Conservation (phyloP, 2,329 filamentous ascomycete species). For the Akanthomyces uredinophilus region DNA sequence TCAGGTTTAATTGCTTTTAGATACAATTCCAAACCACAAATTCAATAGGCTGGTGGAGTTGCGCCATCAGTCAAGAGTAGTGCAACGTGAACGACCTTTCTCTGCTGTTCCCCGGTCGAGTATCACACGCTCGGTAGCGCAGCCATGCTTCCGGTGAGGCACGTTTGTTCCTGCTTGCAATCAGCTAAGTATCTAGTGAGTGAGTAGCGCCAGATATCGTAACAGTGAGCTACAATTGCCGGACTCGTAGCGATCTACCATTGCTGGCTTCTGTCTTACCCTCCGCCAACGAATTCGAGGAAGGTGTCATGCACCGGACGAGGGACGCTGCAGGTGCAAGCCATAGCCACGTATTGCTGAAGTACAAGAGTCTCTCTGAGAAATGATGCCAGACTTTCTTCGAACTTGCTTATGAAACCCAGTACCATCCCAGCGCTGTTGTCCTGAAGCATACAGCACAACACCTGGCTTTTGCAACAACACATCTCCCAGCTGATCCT, state of each 20-base stretch:
- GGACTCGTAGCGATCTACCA: background rate
- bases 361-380: background rate
- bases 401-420: background rate
- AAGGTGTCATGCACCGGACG: background rate
- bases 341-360: background rate
- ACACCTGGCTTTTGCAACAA: background rate
- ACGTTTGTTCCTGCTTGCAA: slow-evolving; percentile 2
- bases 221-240: background rate
- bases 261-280: background rate
- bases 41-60: too few relatives aligned
- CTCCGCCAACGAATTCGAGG: background rate
- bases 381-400: background rate
- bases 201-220: background rate
- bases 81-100: background rate
- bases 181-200: background rate
- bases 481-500: background rate
- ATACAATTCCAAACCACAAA: too few relatives aligned
- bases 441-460: background rate
- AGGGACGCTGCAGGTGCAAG: slow-evolving; percentile 2
- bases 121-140: background rate
- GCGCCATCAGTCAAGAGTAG: background rate
- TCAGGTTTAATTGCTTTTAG: too few relatives aligned
- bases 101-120: background rate
- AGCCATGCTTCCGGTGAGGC: background rate
- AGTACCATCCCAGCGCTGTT: background rate